phyloP scores from a whole-genome alignment of 257 asterid genomes.

The Marsdenia floribunda region DNA sequence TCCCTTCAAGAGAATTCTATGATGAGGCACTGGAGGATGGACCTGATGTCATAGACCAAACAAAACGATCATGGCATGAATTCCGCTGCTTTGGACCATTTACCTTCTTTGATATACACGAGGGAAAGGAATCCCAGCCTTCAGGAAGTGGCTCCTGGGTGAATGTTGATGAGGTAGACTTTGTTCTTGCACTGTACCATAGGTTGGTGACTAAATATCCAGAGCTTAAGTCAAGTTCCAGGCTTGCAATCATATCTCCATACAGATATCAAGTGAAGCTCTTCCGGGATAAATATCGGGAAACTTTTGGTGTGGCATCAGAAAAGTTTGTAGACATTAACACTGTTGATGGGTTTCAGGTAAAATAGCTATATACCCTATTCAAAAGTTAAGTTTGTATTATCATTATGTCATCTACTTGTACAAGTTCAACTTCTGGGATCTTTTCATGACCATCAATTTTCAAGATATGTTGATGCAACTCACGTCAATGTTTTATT shows the following conservation, averaged over 20 bases:
- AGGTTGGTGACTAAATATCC: slow-evolving; percentile 74
- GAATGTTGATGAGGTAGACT: slow-evolving; percentile 85
- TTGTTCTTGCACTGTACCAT: slow-evolving; percentile 62
- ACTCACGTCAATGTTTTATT: neutral
- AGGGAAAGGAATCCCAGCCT: slow-evolving; percentile 73
- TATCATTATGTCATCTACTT: neutral
- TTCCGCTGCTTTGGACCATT: slow-evolving; percentile 92
- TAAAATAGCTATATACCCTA: slow-evolving; percentile 14
- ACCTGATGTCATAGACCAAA: slow-evolving; percentile 58
- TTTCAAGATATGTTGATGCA: neutral
- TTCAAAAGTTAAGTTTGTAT: slow-evolving; percentile 4
- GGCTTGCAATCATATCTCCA: slow-evolving; percentile 86
- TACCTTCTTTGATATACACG: slow-evolving; percentile 85
- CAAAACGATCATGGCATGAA: slow-evolving; percentile 72
- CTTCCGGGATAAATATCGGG: slow-evolving; percentile 54
- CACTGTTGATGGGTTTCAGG: slow-evolving; percentile 99
- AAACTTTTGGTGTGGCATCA: slow-evolving; percentile 69
- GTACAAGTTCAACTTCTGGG: slow-evolving; percentile 2
- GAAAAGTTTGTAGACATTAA: slow-evolving; percentile 78
- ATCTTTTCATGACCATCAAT: slow-evolving; percentile 1
- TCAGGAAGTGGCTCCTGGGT: slow-evolving; percentile 81
- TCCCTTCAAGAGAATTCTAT: slow-evolving; percentile 95
- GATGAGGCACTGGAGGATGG: slow-evolving; percentile 77
- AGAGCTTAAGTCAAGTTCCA: slow-evolving; percentile 79
- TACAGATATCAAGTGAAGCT: slow-evolving; percentile 81